These are phyloP conservation scores for Diatrype stigma DNA, from an alignment of 2,329 filamentous ascomycete species.

Conservation along the genomic window DNA sequence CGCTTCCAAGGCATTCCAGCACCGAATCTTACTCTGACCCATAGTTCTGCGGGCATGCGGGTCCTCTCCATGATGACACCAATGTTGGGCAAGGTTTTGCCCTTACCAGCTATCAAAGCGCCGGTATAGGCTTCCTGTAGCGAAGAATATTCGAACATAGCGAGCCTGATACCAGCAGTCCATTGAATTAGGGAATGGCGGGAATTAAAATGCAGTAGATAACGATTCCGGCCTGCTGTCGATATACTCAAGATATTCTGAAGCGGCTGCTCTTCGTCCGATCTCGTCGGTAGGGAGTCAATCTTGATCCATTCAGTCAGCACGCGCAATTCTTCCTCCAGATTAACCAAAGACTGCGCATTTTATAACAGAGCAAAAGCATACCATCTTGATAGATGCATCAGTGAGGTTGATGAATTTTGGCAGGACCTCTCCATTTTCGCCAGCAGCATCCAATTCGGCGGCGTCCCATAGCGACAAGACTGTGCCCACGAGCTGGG, in stretches of 20 bases:
- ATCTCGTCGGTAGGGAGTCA: constrained; percentile 82
- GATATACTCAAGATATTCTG: constrained; percentile 96
- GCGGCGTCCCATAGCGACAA: constrained; percentile 93
- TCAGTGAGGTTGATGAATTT: constrained; percentile 97
- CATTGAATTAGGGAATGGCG: constrained; percentile 90
- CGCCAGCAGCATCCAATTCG: constrained; percentile 81
- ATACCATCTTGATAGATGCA: constrained; percentile 96
- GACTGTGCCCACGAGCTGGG: constrained; percentile 91
- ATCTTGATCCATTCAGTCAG: constrained; percentile 50
- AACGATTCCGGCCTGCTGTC: constrained; percentile 92
- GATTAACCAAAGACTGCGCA: background rate
- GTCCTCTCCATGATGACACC: constrained; percentile 80
- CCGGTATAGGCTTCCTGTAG: constrained; percentile 96
- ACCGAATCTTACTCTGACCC: constrained; percentile 92
- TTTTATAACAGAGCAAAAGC: background rate
- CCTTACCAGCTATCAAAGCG: constrained; percentile 91
- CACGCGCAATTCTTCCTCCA: constrained; percentile 22
- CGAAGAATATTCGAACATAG: constrained; percentile 91
- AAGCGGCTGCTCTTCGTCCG: constrained; percentile 70
- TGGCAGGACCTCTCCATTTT: constrained; percentile 78
- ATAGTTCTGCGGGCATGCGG: constrained; percentile 76
- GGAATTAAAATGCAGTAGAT: constrained; percentile 93
- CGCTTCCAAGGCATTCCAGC: constrained; percentile 93
- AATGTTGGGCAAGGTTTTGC: constrained; percentile 84
- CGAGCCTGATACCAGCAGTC: constrained; percentile 88